These are phyloP conservation scores for Ceratobasidium sp. DNA, from an alignment of 1,284 basidiomycete species.

Conservation along the genomic window DNA sequence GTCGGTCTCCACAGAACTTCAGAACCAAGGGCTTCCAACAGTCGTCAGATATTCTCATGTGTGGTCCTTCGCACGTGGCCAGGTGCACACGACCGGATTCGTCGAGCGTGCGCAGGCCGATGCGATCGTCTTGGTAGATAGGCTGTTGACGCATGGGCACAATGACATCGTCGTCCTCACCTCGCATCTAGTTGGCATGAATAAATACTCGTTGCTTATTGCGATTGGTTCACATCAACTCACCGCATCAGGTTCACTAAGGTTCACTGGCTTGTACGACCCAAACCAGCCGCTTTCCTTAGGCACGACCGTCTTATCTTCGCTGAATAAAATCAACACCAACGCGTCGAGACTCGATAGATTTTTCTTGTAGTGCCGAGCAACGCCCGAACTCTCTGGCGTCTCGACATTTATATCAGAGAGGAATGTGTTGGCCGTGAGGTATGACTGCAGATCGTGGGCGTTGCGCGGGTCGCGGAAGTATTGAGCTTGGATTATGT, in stretches of 20 bases:
- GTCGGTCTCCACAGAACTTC: conserved; percentile 53
- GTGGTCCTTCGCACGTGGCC: conserved; percentile 77
- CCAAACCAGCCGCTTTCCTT: conserved; percentile 89
- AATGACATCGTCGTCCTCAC: conserved; percentile 59
- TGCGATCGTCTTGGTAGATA: conserved; percentile 87
- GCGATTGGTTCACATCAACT: neutral
- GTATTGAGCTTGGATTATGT: conserved; percentile 93
- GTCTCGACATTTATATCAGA: conserved; percentile 80
- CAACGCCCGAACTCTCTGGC: conserved; percentile 62
- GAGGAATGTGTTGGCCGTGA: conserved; percentile 75
- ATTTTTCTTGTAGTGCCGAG: conserved; percentile 64
- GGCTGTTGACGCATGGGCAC: conserved; percentile 80
- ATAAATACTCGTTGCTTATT: neutral
- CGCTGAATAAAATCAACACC: conserved; percentile 72
- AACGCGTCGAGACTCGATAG: conserved; percentile 66
- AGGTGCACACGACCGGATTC: conserved; percentile 72
- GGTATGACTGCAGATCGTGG: conserved; percentile 68
- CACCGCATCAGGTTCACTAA: conserved; percentile 46
- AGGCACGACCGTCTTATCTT: conserved; percentile 81
- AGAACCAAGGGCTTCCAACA: conserved; percentile 65
- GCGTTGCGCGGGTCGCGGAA: conserved; percentile 83
- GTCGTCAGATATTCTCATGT: conserved; percentile 77
- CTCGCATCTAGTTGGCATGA: conserved; percentile 23
- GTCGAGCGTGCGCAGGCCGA: conserved; percentile 83
- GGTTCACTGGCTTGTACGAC: conserved; percentile 63